phyloP scores from a whole-genome alignment of 1,284 basidiomycete species.

The Malassezia arunalokei region DNA sequence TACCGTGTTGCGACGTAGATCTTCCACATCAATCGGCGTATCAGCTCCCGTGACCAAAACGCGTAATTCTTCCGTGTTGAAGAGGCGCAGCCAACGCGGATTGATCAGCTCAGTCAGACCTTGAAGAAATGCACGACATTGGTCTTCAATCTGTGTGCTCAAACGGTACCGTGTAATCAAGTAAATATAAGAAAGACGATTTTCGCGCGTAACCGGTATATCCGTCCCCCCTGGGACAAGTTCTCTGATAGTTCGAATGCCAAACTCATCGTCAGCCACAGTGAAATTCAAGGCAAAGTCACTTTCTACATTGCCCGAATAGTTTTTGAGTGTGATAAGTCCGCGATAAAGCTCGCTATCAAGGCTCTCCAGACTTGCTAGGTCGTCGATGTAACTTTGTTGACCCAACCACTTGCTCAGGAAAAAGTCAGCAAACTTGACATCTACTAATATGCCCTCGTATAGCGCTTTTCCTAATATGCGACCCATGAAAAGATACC shows the following conservation, averaged over 20 bases:
- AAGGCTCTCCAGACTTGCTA: constrained; percentile 33
- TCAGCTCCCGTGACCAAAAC: constrained; percentile 38
- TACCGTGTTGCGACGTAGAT: constrained; percentile 35
- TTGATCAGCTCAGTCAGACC: constrained; percentile 42
- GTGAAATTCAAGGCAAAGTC: constrained; percentile 89
- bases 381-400: constrained; percentile 39
- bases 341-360: constrained; percentile 76
- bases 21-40: constrained; percentile 35
- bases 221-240: constrained; percentile 73
- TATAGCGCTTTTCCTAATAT: constrained; percentile 92
- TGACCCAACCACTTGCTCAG: constrained; percentile 56
- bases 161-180: constrained; percentile 78
- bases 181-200: constrained; percentile 75
- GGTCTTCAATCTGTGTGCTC: constrained; percentile 65
- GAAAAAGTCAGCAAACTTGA: constrained; percentile 92
- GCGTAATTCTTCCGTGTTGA: constrained; percentile 39
- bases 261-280: constrained; percentile 83
- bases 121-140: constrained; percentile 59
- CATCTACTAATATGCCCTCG: constrained; percentile 90
- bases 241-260: constrained; percentile 63
- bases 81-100: constrained; percentile 40
- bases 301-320: constrained; percentile 65
- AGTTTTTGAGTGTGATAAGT: constrained; percentile 83
- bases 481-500: constrained; percentile 88
- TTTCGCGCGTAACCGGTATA: constrained; percentile 75